Evolutionary conservation across 768 basidiomycete genomes (phyloP).

Genomic region (Psilocybe subaeruginosa): DNA sequence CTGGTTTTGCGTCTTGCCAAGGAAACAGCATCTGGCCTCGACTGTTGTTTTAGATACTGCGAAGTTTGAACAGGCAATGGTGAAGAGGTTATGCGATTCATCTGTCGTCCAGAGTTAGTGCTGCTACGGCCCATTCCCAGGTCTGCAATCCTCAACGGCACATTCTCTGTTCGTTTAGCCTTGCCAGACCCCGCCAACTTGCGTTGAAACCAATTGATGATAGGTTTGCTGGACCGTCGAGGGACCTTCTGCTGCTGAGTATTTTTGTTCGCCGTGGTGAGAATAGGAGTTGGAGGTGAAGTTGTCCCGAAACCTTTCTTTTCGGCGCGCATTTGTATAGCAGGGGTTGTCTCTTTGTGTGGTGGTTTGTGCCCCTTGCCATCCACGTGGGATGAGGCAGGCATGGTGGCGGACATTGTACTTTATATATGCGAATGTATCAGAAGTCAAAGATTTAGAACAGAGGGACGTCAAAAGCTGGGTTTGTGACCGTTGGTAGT

Average conservation of each 20-base stretch:
- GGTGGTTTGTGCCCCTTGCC: conserved; percentile 5
- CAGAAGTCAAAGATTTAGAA: background rate
- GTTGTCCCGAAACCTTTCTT: conserved; percentile 18
- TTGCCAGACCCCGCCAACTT: conserved; percentile 76
- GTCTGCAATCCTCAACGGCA: conserved; percentile 32
- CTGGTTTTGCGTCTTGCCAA: conserved; percentile 49
- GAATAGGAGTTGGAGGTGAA: conserved; percentile 20
- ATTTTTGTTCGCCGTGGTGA: conserved; percentile 31
- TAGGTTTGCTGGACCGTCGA: conserved; percentile 78
- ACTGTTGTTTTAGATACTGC: conserved; percentile 31
- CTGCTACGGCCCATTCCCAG: conserved; percentile 35
- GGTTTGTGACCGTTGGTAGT: conserved; percentile 17
- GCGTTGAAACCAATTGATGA: conserved; percentile 89
- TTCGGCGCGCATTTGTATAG: conserved; percentile 20
- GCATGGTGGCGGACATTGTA: conserved; percentile 9
- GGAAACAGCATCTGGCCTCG: conserved; percentile 33
- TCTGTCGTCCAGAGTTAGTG: conserved; percentile 33
- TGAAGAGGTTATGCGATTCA: conserved; percentile 46
- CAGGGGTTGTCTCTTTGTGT: conserved; percentile 6
- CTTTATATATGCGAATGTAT: conserved; percentile 2
- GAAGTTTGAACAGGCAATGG: conserved; percentile 38
- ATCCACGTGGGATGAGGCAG: conserved; percentile 20
- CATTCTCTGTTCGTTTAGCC: conserved; percentile 50
- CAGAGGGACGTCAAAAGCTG: background rate
- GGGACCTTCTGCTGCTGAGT: conserved; percentile 62